These are phyloP conservation scores for Postia placenta DNA, from an alignment of 768 basidiomycete genomes.

Conservation along the genomic window DNA sequence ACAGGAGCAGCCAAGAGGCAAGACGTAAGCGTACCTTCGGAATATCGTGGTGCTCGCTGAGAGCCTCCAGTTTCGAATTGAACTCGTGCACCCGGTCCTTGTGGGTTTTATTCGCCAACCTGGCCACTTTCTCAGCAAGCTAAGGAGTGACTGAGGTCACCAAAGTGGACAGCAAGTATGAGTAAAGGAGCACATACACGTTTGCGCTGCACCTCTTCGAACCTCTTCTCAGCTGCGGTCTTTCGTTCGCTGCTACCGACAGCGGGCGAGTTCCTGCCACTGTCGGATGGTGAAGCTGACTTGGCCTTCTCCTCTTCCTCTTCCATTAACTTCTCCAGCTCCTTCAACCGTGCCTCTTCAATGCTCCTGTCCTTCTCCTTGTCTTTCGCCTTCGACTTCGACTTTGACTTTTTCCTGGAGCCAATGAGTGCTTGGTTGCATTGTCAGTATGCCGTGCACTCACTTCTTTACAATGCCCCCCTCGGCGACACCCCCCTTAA, in stretches of 20 bases:
- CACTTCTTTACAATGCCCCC: slow-evolving; percentile 84
- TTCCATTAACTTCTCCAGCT: slow-evolving; percentile 37
- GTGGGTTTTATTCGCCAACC: slow-evolving; percentile 79
- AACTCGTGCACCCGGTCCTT: slow-evolving; percentile 93
- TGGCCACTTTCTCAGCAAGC: slow-evolving; percentile 71
- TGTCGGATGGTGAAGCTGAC: slow-evolving; percentile 44
- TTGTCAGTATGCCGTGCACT: slow-evolving; percentile 18
- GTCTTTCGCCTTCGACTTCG: slow-evolving; percentile 57
- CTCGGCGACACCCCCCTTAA: slow-evolving; percentile 77
- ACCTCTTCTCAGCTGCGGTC: slow-evolving; percentile 84
- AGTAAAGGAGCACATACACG: slow-evolving; percentile 40
- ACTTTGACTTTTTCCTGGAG: slow-evolving; percentile 72
- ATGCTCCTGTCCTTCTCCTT: slow-evolving; percentile 29
- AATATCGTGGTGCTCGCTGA: slow-evolving; percentile 93
- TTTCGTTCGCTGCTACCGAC: slow-evolving; percentile 46
- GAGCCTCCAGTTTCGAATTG: slow-evolving; percentile 76
- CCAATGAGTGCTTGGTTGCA: slow-evolving; percentile 6
- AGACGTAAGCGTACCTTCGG: slow-evolving; percentile 59
- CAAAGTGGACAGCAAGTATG: neutral
- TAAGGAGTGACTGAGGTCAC: slow-evolving; percentile 23
- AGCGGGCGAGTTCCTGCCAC: slow-evolving; percentile 57
- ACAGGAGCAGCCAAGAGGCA: slow-evolving; percentile 14
- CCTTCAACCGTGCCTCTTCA: slow-evolving; percentile 43
- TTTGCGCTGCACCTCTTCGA: slow-evolving; percentile 80
- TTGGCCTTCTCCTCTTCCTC: slow-evolving; percentile 34